Percentiles rank a stretch among this genome's conserved stretches.
Evolutionary conservation across 1,284 basidiomycete genomes (phyloP).

Genomic region (Puccinia sorghi): DNA sequence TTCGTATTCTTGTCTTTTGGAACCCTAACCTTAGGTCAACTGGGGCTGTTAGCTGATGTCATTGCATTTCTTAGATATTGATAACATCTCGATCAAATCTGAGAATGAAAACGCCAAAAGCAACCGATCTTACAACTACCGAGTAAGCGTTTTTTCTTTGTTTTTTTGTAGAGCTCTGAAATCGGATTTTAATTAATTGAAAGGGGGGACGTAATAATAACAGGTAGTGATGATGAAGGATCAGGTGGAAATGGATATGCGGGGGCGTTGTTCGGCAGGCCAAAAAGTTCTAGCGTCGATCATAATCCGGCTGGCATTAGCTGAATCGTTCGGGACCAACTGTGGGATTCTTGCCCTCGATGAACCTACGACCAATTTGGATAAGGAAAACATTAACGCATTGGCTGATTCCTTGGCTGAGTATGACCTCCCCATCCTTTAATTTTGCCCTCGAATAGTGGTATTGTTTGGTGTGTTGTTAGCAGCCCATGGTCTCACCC

Average conservation of each 20-base stretch:
- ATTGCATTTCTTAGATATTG: constrained; percentile 71
- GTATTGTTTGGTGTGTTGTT: background rate
- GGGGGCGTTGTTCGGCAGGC: constrained; percentile 94
- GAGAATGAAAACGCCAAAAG: constrained; percentile 78
- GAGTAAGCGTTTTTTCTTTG: constrained; percentile 64
- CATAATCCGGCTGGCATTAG: constrained; percentile 94
- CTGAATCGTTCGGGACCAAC: constrained; percentile 95
- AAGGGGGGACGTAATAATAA: background rate
- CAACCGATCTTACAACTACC: constrained; percentile 95
- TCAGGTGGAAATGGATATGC: constrained; percentile 99
- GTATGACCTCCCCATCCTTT: constrained; percentile 56
- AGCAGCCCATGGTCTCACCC: background rate
- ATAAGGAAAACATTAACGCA: constrained; percentile 94
- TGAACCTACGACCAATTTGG: constrained; percentile 96
- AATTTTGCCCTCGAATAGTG: background rate
- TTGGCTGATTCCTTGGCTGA: constrained; percentile 87
- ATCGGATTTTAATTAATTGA: background rate
- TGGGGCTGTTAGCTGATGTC: background rate
- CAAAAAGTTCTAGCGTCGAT: constrained; percentile 99
- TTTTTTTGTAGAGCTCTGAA: background rate
- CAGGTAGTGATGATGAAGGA: constrained; percentile 98
- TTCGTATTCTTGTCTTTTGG: background rate
- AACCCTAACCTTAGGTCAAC: background rate
- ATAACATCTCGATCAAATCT: constrained; percentile 91
- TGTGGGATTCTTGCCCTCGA: constrained; percentile 97